These are phyloP conservation scores for Termitomyces sp. DNA, from an alignment of 1,284 basidiomycete species.

Conservation along the genomic window DNA sequence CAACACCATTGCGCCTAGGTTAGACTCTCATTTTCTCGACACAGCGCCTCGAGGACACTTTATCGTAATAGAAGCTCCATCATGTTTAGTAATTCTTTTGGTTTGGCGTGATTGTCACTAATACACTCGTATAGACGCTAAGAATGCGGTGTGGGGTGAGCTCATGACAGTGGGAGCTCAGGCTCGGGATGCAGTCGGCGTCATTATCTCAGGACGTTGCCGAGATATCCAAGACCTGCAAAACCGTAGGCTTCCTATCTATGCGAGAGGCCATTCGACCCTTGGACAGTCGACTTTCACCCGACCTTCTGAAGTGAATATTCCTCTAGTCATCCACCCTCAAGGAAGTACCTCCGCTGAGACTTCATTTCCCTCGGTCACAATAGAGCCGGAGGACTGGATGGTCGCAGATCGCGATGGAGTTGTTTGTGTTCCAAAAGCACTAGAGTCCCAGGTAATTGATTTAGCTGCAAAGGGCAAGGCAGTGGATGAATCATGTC, in stretches of 20 bases:
- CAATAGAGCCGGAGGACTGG: conserved; percentile 76
- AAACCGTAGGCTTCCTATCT: conserved; percentile 66
- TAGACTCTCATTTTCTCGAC: conserved; percentile 82
- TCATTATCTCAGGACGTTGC: conserved; percentile 80
- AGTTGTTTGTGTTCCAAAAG: conserved; percentile 76
- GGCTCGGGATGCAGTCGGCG: conserved; percentile 62
- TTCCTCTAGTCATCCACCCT: conserved; percentile 64
- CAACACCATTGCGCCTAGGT: conserved; percentile 61
- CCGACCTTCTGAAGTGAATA: conserved; percentile 73
- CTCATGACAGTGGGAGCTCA: conserved; percentile 86
- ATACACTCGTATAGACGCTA: conserved; percentile 45
- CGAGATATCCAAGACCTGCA: conserved; percentile 80
- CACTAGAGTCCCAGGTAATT: conserved; percentile 53
- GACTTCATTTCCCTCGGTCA: conserved; percentile 48
- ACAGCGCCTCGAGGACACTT: conserved; percentile 63
- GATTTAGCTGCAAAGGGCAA: conserved; percentile 56
- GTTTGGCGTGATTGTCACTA: conserved; percentile 4
- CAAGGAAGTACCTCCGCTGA: conserved; percentile 21
- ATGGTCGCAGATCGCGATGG: conserved; percentile 88
- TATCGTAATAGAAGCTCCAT: conserved; percentile 76
- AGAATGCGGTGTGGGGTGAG: conserved; percentile 89
- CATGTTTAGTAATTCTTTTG: conserved; percentile 38
- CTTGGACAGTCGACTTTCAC: conserved; percentile 89
- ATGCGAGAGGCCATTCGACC: conserved; percentile 77
- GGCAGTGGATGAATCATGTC: conserved; percentile 69